Conservation (phyloP, 176 grass and related monocot species). For the Neostapfia colusana region DNA sequence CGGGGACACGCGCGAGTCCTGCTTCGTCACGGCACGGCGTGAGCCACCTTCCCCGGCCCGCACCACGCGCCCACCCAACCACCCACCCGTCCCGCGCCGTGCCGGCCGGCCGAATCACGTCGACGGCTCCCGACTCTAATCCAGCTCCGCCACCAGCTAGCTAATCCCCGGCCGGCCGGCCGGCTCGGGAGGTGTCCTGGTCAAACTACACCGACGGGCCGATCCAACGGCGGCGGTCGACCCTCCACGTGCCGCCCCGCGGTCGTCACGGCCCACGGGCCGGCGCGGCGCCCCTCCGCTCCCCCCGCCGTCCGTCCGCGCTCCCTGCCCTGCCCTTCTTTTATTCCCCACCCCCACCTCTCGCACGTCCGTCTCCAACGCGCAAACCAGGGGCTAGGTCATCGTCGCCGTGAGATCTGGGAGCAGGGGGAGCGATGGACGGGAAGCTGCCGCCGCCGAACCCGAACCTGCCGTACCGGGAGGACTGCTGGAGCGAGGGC, state of each 20-base stretch:
- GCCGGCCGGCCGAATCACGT: slow-evolving; percentile 38
- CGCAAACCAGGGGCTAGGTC: slow-evolving; percentile 17
- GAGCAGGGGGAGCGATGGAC: slow-evolving; percentile 24
- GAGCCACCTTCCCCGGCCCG: not conserved
- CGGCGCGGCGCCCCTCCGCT: slow-evolving; percentile 23
- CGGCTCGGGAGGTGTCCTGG: slow-evolving; percentile 19
- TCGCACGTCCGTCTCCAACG: not conserved
- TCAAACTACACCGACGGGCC: slow-evolving; percentile 41
- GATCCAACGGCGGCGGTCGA: slow-evolving; percentile 78
- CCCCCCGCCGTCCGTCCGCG: slow-evolving; percentile 41
- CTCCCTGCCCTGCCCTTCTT: not conserved
- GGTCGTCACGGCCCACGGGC: slow-evolving; percentile 53
- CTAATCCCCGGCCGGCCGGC: slow-evolving; percentile 15
- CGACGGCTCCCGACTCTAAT: slow-evolving; percentile 10
- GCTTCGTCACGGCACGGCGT: slow-evolving; percentile 2
- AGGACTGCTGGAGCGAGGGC: slow-evolving; percentile 99
- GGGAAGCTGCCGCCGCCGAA: slow-evolving; percentile 72
- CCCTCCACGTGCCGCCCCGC: slow-evolving; percentile 52
- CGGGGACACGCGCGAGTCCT: slow-evolving; percentile 3
- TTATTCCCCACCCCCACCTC: slow-evolving; percentile 44
- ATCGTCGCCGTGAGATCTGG: slow-evolving; percentile 38
- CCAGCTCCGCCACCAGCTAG: not conserved
- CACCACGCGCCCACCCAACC: not conserved
- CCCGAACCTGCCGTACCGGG: slow-evolving; percentile 81
- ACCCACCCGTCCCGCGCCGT: slow-evolving; percentile 32